Conservation (phyloP, 257 asterid species). For the Buddleja alternifolia region DNA sequence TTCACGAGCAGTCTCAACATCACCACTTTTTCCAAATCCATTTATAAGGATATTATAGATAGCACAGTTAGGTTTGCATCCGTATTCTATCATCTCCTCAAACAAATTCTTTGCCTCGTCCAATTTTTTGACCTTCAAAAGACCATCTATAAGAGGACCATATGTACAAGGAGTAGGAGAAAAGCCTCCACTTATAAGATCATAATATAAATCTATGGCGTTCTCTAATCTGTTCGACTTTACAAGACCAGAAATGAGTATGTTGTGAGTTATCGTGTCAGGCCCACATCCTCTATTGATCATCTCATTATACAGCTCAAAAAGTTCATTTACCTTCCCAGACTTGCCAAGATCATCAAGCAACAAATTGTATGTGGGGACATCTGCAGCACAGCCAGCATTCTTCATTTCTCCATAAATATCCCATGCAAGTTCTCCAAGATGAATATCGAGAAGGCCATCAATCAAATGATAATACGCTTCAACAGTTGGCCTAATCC, state of each 20-base stretch:
- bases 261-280: constrained; percentile 70
- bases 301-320: constrained; percentile 77
- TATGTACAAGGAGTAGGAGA: constrained; percentile 93
- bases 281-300: constrained; percentile 67
- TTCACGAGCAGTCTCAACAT: constrained; percentile 61
- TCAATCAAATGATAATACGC: constrained; percentile 64
- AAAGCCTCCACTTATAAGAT: constrained; percentile 78
- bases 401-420: constrained; percentile 72
- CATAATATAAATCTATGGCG: constrained; percentile 76
- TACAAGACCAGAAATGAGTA: constrained; percentile 83
- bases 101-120: constrained; percentile 73
- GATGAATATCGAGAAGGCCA: constrained; percentile 78
- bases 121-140: constrained; percentile 60
- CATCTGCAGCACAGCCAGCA: constrained; percentile 65
- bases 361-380: constrained; percentile 72
- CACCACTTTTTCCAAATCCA: constrained; percentile 89
- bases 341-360: constrained; percentile 86
- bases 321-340: constrained; percentile 66
- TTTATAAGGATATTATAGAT: constrained; percentile 89
- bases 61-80: constrained; percentile 83
- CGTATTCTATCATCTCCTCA: constrained; percentile 76
- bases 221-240: constrained; percentile 66
- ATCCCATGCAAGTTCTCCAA: constrained; percentile 65
- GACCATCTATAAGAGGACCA: constrained; percentile 94
- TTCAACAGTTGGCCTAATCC: constrained; percentile 53